phyloP scores from a whole-genome alignment of 106 monocot species.

The Dactylorhiza incarnata region DNA sequence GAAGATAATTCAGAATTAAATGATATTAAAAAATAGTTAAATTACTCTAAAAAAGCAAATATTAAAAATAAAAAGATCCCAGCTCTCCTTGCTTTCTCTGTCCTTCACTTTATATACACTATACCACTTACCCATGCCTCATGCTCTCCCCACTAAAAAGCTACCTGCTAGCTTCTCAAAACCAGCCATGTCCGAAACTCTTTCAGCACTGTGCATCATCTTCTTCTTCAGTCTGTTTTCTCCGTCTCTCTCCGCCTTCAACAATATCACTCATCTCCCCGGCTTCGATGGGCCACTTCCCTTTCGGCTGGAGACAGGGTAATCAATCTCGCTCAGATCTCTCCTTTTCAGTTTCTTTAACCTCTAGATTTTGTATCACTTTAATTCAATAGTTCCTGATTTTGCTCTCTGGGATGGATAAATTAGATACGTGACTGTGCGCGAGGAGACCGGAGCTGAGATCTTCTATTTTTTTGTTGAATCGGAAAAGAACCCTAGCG shows the following conservation, averaged over 20 bases:
- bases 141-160: too few relatives aligned
- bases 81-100: too few relatives aligned
- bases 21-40: too few relatives aligned
- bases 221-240: neutral
- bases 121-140: too few relatives aligned
- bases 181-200: too few relatives aligned
- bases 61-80: too few relatives aligned
- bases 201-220: neutral
- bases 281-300: conserved; percentile 20
- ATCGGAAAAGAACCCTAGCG: conserved; percentile 13
- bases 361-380: neutral
- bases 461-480: conserved; percentile 12
- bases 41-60: too few relatives aligned
- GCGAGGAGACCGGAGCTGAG: conserved; percentile 12
- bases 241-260: neutral
- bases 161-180: too few relatives aligned
- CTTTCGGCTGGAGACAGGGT: conserved; percentile 24
- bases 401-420: neutral
- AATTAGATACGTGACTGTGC: conserved; percentile 7
- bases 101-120: too few relatives aligned
- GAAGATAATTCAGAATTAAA: too few relatives aligned
- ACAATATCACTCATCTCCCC: conserved; percentile 17
- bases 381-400: neutral
- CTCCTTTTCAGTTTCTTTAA: neutral
- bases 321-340: neutral